Evolutionary conservation across 495 filamentous ascomycete species (phyloP), one percentile per base, ranked within the genome.

Genomic region (Talaromyces stipitatus): DNA sequence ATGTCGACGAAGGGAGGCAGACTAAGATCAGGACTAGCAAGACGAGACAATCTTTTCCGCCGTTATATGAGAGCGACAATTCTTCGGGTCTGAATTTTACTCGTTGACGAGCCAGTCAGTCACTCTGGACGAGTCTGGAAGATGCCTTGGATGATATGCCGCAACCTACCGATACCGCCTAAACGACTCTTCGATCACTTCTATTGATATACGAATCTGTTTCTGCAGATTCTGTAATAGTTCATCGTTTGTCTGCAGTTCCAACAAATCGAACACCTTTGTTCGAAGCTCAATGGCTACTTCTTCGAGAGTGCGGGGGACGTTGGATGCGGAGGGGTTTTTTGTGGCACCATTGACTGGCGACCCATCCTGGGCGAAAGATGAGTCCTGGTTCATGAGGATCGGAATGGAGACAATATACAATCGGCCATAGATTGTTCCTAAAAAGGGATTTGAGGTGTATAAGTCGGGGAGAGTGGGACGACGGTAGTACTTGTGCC

Each of bases 1-100:
- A 48, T n/a, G 54, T 20, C 23, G 32, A 10, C 22, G 16, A 22
- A 2, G 55, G 65, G 24, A 95, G 78, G 56, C 83, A 82, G 59
- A 85, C 83, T 62, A 97, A 84, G 71, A 92, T 90, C 57, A 97
- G 78, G 62, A 97, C 75, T n/a, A 97, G 79, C 9, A 97, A 84
- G 56, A 96, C 89, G 23, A 97, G 85, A 65, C 94, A 98, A 82
- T 98, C 94, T 70, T 98, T 98, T 45, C 94, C 94, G 72, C 94
- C 94, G 62, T 98, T 98, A 68, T 96, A 98, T 48, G 95, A 95
- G 57, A 98, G 77, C 9, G 92, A 91, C 47, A 97, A 77, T 61
- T 95, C 80, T 50, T 57, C 55, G 32, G 43, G 26, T 24, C 55
- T 57, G 26, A 11, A 18, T 10, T 8, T 41, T 33, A 8, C 4